Evolutionary conservation across 306 rosid genomes (phyloP).

Genomic region (Aeschynomene evenia): DNA sequence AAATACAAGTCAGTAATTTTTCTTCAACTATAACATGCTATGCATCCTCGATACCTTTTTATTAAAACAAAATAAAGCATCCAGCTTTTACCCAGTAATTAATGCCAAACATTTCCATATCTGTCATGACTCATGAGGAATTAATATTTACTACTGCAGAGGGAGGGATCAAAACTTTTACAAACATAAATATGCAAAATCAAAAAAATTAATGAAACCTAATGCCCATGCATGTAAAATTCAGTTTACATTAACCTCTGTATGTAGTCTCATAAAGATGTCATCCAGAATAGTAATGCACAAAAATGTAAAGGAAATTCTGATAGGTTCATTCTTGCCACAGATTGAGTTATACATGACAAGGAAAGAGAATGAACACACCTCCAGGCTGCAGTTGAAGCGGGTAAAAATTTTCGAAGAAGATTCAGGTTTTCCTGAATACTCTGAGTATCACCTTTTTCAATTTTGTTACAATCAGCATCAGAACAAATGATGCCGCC

Average conservation of each 20-base stretch:
- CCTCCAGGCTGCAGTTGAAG: conserved; percentile 57
- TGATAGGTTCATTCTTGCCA: not conserved
- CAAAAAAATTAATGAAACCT: not conserved
- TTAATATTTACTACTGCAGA: not conserved
- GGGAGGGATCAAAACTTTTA: not conserved
- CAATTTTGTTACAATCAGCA: conserved; percentile 27
- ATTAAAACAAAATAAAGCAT: conserved; percentile 2
- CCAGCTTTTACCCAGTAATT: not conserved
- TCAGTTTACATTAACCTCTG: not conserved
- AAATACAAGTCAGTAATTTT: not conserved
- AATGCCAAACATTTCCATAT: not conserved
- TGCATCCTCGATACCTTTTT: not conserved
- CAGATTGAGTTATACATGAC: conserved; percentile 6
- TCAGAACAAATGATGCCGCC: conserved; percentile 28
- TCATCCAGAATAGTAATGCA: not conserved
- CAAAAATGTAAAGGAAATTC: conserved; percentile 4
- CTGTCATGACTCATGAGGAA: not conserved
- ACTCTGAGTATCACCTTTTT: conserved; percentile 29
- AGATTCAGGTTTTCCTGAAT: conserved; percentile 17
- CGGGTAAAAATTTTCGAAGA: conserved; percentile 40
- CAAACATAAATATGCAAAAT: not conserved
- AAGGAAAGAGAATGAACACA: conserved; percentile 44
- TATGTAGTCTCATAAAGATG: not conserved
- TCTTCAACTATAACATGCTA: not conserved
- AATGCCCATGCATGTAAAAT: not conserved